Base-by-base conservation (phyloP, 192 early-diverging fungal genomes). In the Linnemannia zychae region DNA sequence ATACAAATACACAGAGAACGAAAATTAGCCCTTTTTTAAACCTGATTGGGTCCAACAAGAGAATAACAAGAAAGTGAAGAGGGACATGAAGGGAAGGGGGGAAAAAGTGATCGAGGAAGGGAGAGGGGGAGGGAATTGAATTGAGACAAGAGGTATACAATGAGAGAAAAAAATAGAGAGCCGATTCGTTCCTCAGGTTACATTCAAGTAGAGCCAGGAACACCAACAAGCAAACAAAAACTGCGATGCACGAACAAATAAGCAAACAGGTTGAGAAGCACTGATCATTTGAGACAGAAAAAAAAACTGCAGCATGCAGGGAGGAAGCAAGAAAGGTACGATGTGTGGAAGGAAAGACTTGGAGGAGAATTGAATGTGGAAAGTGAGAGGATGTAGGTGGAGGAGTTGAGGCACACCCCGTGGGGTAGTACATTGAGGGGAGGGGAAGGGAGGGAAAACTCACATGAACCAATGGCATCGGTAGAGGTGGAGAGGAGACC, bases 391-490 rank as follows among this genome's bases (percentile, higher is more conserved):
- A n/a, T n/a, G n/a, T n/a, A n/a, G n/a, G n/a, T n/a, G n/a, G n/a
- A n/a, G n/a, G n/a, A n/a, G n/a, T n/a, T n/a, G n/a, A n/a, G n/a
- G n/a, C n/a, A n/a, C n/a, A n/a, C n/a, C n/a, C n/a, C n/a, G n/a
- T n/a, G n/a, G n/a, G n/a, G n/a, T n/a, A n/a, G n/a, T n/a, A n/a
- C n/a, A n/a, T n/a, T n/a, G 46, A 24, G 4, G 46, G 44, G 33
- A 52, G 18, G 50, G 5, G 18, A 1, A 33, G 2, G 31, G 11
- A 38, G 5, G 22, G 22, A 20, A 15, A 12, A 77, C 81, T 78
- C 74, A 84, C 81, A 77, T 12, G 76, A 78, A 7, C 81, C 81
- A 48, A 71, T 2, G 33, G 81, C 81, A 28, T 78, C 66, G 17
- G 81, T 47, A 1, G 81, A 67, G 33, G 76, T 48, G 44, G 65